A percentile compares a stretch with the other conserved stretches of the same genome.
Evolutionary conservation across 2,329 filamentous ascomycete species (phyloP).

Genomic region (Pseudogymnoascus sp.): DNA sequence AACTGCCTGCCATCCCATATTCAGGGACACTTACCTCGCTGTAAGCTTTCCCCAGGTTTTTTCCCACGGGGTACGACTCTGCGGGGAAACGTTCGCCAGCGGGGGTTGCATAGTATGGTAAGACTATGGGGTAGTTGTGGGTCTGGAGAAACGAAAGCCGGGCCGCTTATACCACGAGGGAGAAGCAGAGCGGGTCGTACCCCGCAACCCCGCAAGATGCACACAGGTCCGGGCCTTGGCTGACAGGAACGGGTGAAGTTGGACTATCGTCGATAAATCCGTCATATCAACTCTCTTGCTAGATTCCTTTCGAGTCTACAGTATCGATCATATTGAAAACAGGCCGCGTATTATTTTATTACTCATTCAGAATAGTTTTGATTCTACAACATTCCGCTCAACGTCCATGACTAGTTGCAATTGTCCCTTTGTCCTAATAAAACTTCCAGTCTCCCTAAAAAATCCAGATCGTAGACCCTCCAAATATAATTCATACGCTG

Average conservation of each 20-base stretch:
- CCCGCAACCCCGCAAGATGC: neutral
- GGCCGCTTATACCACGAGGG: neutral
- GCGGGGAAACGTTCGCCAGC: neutral
- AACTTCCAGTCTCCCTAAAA: conserved; percentile 29
- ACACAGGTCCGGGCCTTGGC: neutral
- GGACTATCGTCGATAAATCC: neutral
- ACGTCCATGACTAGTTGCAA: conserved; percentile 17
- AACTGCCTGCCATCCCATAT: neutral
- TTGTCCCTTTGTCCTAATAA: conserved; percentile 22
- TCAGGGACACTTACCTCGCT: neutral
- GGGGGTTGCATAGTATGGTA: neutral
- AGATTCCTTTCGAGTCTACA: neutral
- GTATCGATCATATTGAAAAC: neutral
- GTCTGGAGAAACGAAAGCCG: neutral
- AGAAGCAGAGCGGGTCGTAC: neutral
- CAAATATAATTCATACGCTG: conserved; percentile 51
- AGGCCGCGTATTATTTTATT: neutral
- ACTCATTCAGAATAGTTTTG: neutral
- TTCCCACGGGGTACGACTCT: neutral
- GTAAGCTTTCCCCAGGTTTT: conserved; percentile 1
- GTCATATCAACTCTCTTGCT: neutral
- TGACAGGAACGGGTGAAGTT: neutral
- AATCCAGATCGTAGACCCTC: conserved; percentile 43
- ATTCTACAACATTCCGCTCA: neutral
- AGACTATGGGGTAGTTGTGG: neutral